Percentiles rank a stretch among this genome's conserved stretches.
These are phyloP conservation scores for Aspergillus mulundensis DNA, from an alignment of 495 filamentous ascomycete species.

Conservation along the genomic window DNA sequence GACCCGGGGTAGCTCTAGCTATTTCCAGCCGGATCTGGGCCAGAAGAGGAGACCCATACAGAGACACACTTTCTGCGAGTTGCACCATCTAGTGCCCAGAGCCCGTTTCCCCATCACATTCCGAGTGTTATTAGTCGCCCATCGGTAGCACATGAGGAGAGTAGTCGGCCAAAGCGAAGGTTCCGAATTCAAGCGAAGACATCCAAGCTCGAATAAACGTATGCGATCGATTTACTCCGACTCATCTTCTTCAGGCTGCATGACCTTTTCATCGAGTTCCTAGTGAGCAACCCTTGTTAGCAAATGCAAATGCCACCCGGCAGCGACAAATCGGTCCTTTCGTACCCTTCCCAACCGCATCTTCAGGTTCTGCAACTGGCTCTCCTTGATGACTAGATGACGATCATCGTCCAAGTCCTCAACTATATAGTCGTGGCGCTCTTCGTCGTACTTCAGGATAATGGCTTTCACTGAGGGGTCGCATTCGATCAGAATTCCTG, in stretches of 20 bases:
- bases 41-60: background rate
- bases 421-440: slow-evolving; percentile 66
- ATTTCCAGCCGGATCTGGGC: background rate
- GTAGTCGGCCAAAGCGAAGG: background rate
- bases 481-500: slow-evolving; percentile 71
- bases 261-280: slow-evolving; percentile 53
- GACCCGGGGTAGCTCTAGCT: background rate
- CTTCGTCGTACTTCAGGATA: slow-evolving; percentile 66
- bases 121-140: background rate
- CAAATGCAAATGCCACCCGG: background rate
- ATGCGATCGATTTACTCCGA: slow-evolving; percentile 32
- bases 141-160: background rate
- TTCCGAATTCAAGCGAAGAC: background rate
- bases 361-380: slow-evolving; percentile 57
- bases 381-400: slow-evolving; percentile 69
- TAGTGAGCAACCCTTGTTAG: slow-evolving; percentile 17
- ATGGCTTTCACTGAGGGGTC: slow-evolving; percentile 77
- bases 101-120: background rate
- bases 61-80: background rate
- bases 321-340: background rate
- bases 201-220: background rate
- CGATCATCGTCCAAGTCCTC: slow-evolving; percentile 70
- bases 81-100: background rate
- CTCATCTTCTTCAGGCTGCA: slow-evolving; percentile 50
- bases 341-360: slow-evolving; percentile 57